These are phyloP conservation scores for Linum trigynum DNA, from an alignment of 345 rosid genomes.

Conservation along the genomic window DNA sequence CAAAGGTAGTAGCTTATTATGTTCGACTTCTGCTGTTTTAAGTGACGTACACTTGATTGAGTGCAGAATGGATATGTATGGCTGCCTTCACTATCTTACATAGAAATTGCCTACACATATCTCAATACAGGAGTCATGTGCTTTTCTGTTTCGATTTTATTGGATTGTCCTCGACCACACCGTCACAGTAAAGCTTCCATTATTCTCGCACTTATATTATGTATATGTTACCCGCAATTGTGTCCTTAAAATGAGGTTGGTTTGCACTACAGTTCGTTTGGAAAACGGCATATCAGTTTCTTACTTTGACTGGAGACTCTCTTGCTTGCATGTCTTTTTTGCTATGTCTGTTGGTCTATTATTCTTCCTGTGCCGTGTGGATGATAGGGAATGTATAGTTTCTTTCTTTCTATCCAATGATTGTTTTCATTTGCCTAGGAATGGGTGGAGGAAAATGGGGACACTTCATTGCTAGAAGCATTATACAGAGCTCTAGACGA, in stretches of 20 bases:
- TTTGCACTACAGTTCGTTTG: too few species aligned
- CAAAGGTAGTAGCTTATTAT: slow-evolving; percentile 50
- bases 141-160: background rate
- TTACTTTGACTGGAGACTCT: too few species aligned
- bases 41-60: background rate
- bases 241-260: too few species aligned
- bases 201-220: background rate
- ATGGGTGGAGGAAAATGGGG: slow-evolving; percentile 65
- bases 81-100: background rate
- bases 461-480: slow-evolving; percentile 59
- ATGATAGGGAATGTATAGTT: background rate
- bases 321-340: background rate
- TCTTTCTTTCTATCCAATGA: background rate
- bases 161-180: background rate
- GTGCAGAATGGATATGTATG: background rate
- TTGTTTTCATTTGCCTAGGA: slow-evolving; percentile 32
- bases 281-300: too few species aligned
- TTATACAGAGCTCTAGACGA: slow-evolving; percentile 85
- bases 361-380: background rate
- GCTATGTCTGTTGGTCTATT: background rate
- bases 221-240: too few species aligned
- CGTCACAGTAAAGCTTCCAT: background rate
- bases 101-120: background rate
- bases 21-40: background rate
- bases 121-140: background rate